phyloP scores from a whole-genome alignment of 1,139 yeast species.

The Pichia norvegensis region DNA sequence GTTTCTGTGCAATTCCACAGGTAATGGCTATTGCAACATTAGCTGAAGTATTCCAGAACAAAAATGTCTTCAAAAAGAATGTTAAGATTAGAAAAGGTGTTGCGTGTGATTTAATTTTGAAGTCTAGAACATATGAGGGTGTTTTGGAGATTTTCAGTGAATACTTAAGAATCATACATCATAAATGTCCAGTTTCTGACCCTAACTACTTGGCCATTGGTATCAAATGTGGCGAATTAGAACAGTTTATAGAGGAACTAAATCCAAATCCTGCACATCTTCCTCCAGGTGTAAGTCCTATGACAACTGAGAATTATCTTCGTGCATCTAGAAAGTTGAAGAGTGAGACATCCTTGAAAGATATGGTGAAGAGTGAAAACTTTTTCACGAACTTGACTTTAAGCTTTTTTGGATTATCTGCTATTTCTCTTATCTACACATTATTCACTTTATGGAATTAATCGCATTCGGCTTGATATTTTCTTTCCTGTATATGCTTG shows the following conservation, averaged over 20 bases:
- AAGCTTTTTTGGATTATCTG: slow-evolving; percentile 16
- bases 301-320: slow-evolving; percentile 31
- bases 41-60: slow-evolving; percentile 78
- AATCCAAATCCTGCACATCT: slow-evolving; percentile 44
- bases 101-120: slow-evolving; percentile 68
- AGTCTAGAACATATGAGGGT: slow-evolving; percentile 66
- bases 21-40: slow-evolving; percentile 97
- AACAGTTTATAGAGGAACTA: slow-evolving; percentile 72
- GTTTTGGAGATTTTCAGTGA: slow-evolving; percentile 69
- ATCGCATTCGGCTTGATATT: too few relatives aligned
- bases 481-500: neutral
- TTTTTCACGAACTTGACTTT: slow-evolving; percentile 13
- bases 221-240: slow-evolving; percentile 78
- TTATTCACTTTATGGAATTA: neutral
- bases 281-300: slow-evolving; percentile 38
- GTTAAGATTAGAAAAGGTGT: slow-evolving; percentile 93
- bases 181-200: slow-evolving; percentile 68
- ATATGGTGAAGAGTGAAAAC: slow-evolving; percentile 16
- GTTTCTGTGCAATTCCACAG: slow-evolving; percentile 95
- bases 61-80: slow-evolving; percentile 56
- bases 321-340: slow-evolving; percentile 29
- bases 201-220: slow-evolving; percentile 84
- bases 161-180: slow-evolving; percentile 71
- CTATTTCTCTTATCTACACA: slow-evolving; percentile 14
- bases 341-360: slow-evolving; percentile 15